Percentiles rank a stretch among this genome's conserved stretches.
These are phyloP conservation scores for Colletotrichum incanum DNA, from an alignment of 2,329 filamentous ascomycete genomes.

Conservation along the genomic window DNA sequence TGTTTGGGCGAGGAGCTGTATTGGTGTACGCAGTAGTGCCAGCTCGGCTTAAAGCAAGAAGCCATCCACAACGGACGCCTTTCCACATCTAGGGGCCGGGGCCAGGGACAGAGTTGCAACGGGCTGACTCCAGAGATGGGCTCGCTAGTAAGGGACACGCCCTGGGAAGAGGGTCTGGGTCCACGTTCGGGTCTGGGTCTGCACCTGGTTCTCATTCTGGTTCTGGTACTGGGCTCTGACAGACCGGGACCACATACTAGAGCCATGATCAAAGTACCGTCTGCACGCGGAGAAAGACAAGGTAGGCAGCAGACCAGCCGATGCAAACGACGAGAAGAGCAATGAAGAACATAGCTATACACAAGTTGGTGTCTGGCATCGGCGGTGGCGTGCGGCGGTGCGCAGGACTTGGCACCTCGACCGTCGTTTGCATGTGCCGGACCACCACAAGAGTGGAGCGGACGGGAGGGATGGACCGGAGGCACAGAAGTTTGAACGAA, in stretches of 20 bases:
- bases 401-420: constrained; percentile 33
- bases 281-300: constrained; percentile 7
- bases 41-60: constrained; percentile 38
- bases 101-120: constrained; percentile 42
- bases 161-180: constrained; percentile 27
- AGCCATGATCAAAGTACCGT: constrained; percentile 9
- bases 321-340: constrained; percentile 3
- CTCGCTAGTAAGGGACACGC: constrained; percentile 38
- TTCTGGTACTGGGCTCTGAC: constrained; percentile 1
- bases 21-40: constrained; percentile 15
- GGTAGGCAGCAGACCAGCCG: not conserved
- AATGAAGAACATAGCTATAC: constrained; percentile 10
- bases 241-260: constrained; percentile 15
- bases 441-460: constrained; percentile 34
- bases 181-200: constrained; percentile 14
- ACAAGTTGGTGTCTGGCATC: constrained; percentile 26
- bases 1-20: constrained; percentile 7
- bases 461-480: constrained; percentile 42
- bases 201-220: constrained; percentile 3
- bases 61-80: constrained; percentile 41
- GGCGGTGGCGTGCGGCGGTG: constrained; percentile 22
- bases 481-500: constrained; percentile 33
- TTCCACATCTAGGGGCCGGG: constrained; percentile 38
- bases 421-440: constrained; percentile 37
- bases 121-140: constrained; percentile 42